Evolutionary conservation across 768 basidiomycete genomes (phyloP).

Genomic region (Termitomyces sp.): DNA sequence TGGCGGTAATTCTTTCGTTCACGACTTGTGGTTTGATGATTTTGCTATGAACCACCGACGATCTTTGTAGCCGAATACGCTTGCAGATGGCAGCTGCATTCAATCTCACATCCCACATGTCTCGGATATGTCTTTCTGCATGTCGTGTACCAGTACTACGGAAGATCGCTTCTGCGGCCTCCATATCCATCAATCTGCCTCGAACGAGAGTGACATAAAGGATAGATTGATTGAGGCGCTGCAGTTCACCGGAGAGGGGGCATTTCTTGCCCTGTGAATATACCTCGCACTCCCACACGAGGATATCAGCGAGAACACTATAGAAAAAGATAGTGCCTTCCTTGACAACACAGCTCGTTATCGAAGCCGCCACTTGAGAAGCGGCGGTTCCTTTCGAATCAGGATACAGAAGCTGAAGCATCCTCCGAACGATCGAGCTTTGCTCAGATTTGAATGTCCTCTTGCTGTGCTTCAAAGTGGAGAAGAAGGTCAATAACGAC

Average conservation of each 20-base stretch:
- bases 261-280: background rate
- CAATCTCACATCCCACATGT: conserved; percentile 5
- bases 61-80: background rate
- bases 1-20: background rate
- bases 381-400: background rate
- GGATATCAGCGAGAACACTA: conserved; percentile 1
- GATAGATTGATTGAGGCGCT: background rate
- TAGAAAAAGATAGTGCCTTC: conserved; percentile 2
- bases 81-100: conserved; percentile 3
- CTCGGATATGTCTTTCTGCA: background rate
- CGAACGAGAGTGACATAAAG: conserved; percentile 1
- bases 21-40: background rate
- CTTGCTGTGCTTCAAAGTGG: background rate
- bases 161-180: background rate
- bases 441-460: background rate
- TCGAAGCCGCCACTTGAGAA: background rate
- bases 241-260: background rate
- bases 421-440: background rate
- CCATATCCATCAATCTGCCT: background rate
- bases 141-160: background rate
- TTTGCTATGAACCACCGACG: background rate
- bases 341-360: background rate
- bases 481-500: conserved; percentile 1
- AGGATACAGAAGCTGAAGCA: background rate
- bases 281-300: background rate